These are phyloP conservation scores for Ganoderma meredithae DNA, from an alignment of 1,284 basidiomycete species.

Conservation along the genomic window DNA sequence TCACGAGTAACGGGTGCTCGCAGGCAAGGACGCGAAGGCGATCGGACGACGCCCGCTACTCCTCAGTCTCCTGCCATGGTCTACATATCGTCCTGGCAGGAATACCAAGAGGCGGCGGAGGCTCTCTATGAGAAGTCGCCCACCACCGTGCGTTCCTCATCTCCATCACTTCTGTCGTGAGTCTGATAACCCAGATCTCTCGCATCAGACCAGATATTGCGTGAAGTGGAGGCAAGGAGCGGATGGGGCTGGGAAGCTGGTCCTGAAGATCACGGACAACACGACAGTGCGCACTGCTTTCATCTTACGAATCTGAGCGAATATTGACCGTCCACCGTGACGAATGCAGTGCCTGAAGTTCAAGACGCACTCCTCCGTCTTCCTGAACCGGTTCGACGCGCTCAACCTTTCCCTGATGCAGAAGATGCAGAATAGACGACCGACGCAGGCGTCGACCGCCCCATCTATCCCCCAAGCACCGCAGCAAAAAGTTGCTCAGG, in stretches of 20 bases:
- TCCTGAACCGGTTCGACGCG: constrained; percentile 93
- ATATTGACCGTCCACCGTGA: background rate
- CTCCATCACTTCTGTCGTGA: background rate
- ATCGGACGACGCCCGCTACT: constrained; percentile 34
- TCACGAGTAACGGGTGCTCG: constrained; percentile 11
- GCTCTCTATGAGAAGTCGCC: constrained; percentile 82
- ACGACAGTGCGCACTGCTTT: constrained; percentile 65
- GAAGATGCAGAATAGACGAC: constrained; percentile 77
- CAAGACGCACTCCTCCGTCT: constrained; percentile 91
- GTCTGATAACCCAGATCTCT: constrained; percentile 22
- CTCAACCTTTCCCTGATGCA: constrained; percentile 85
- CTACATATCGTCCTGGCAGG: constrained; percentile 85
- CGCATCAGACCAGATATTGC: constrained; percentile 78
- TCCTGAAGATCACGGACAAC: constrained; percentile 92
- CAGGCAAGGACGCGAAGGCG: constrained; percentile 12
- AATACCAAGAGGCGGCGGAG: constrained; percentile 87
- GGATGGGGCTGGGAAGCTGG: constrained; percentile 66
- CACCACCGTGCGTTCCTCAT: constrained; percentile 60
- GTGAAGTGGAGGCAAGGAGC: constrained; percentile 88
- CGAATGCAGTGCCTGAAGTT: constrained; percentile 88
- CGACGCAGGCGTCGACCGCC: constrained; percentile 34
- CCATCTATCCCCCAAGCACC: constrained; percentile 22
- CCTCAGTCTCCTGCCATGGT: constrained; percentile 65
- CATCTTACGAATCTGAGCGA: background rate
- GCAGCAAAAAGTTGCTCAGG: constrained; percentile 35